Percentiles rank a stretch among this genome's conserved stretches.
Conservation (phyloP, 768 basidiomycete genomes). For the Tulasnella calospora region DNA sequence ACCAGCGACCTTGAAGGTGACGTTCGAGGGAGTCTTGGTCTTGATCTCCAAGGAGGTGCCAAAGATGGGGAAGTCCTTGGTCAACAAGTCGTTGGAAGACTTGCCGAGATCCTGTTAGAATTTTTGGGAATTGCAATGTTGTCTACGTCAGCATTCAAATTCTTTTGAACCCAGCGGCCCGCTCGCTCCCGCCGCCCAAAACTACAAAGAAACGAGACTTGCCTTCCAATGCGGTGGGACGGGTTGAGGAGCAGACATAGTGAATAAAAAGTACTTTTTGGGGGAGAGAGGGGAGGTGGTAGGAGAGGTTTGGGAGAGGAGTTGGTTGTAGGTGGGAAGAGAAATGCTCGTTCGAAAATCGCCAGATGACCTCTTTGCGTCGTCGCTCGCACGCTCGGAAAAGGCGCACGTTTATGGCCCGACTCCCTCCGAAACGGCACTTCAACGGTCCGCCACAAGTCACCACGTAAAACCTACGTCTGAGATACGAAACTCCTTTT, state of each 20-base stretch:
- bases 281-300: slow-evolving; percentile 12
- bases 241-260: slow-evolving; percentile 88
- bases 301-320: slow-evolving; percentile 8
- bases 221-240: slow-evolving; percentile 98
- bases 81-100: slow-evolving; percentile 90
- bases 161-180: too few species aligned
- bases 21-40: slow-evolving; percentile 81
- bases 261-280: not conserved
- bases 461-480: not conserved
- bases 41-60: slow-evolving; percentile 75
- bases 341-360: not conserved
- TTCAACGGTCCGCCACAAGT: not conserved
- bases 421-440: not conserved
- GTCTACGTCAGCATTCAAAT: not conserved
- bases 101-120: slow-evolving; percentile 82
- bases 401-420: not conserved
- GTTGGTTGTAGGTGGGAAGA: not conserved
- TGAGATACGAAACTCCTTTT: not conserved
- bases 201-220: slow-evolving; percentile 29
- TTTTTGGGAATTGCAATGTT: slow-evolving; percentile 21
- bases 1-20: slow-evolving; percentile 91
- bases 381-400: not conserved
- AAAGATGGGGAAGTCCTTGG: slow-evolving; percentile 84
- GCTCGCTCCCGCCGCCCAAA: not conserved
- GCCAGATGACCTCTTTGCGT: not conserved